Base-by-base conservation (phyloP, 2,329 filamentous ascomycete species). In the Cadophora luteo-olivacea region DNA sequence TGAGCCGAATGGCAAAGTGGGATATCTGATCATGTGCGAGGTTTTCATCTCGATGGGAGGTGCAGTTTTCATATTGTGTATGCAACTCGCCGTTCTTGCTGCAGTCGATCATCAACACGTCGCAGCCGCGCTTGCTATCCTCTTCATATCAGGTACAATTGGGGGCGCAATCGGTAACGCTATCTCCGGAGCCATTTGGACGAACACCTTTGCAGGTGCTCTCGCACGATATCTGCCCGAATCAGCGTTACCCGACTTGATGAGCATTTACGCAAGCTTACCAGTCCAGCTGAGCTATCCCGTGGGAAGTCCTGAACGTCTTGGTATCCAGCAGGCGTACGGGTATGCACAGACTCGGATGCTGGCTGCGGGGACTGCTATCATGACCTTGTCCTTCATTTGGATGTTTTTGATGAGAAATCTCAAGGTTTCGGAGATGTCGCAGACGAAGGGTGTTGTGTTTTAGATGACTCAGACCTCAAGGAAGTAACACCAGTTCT, bases 161-260 rank as follows among this genome's bases (percentile, higher is more conserved):
- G 89, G 88, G 55, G 84, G 83, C 41, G 86, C 87, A 0, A 80
- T 90, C 12, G 88, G 88, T 1, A 82, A 82, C 1, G 84, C 88
- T 14, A 83, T 91, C 61, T 84, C 88, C 1, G 84, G 84, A 0
- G 88, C 89, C 19, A 87, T 92, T 70, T 92, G 89, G 89, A 87
- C 86, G 0, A 83, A 84, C 68, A 83, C 85, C 1, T 86, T 92
- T 73, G 69, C 67, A 7, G 25, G 51, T 14, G 65, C 63, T n/a
- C 54, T 72, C 12, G 22, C 2, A 4, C 45, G 60, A 12, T 89
- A 84, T 60, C 83, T 85, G 52, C 81, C 82, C 0, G 84, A 51
- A 12, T 52, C 61, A 0, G 62, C 65, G 4, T 38, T 69, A 19
- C 63, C 33, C 3, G 48, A 61, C 9, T n/a, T 67, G 16, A 25